A percentile compares a stretch with the other conserved stretches of the same genome.
Conservation (phyloP, 2,329 filamentous ascomycete genomes). For the Macrophomina pseudophaseolina region DNA sequence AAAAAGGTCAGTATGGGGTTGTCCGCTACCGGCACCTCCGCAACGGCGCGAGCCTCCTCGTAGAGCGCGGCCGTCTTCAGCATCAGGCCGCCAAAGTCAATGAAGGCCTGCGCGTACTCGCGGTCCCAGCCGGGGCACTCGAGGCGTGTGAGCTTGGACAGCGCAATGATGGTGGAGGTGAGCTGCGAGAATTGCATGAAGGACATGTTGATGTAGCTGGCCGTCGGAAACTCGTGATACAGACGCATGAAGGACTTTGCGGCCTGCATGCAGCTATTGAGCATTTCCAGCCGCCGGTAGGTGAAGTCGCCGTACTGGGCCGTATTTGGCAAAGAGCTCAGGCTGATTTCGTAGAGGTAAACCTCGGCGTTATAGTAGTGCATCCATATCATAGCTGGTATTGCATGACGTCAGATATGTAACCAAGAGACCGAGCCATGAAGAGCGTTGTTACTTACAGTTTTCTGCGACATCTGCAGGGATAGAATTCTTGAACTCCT, state of each 20-base stretch:
- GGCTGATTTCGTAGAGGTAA: conserved; percentile 26
- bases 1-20: conserved; percentile 24
- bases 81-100: conserved; percentile 13
- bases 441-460: background rate
- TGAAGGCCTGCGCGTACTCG: conserved; percentile 7
- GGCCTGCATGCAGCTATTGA: conserved; percentile 23
- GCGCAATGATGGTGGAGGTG: conserved; percentile 23
- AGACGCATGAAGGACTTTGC: conserved; percentile 1
- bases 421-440: background rate
- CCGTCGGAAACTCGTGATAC: background rate
- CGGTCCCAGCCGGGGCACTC: conserved; percentile 23
- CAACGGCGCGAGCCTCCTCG: conserved; percentile 4
- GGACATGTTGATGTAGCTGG: conserved; percentile 13
- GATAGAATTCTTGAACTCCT: conserved; percentile 6
- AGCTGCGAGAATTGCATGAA: conserved; percentile 26
- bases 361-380: conserved; percentile 26
- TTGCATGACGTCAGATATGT: background rate
- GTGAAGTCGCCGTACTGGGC: conserved; percentile 24
- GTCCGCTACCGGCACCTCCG: conserved; percentile 17
- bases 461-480: conserved; percentile 23
- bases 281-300: conserved; percentile 24
- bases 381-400: conserved; percentile 15
- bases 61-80: conserved; percentile 13
- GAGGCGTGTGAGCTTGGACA: conserved; percentile 31
- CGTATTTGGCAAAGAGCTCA: conserved; percentile 17